A percentile compares a stretch with the other conserved stretches of the same genome.
Evolutionary conservation across 2,329 filamentous ascomycete genomes (phyloP).

Genomic region (Clonostachys chloroleuca): DNA sequence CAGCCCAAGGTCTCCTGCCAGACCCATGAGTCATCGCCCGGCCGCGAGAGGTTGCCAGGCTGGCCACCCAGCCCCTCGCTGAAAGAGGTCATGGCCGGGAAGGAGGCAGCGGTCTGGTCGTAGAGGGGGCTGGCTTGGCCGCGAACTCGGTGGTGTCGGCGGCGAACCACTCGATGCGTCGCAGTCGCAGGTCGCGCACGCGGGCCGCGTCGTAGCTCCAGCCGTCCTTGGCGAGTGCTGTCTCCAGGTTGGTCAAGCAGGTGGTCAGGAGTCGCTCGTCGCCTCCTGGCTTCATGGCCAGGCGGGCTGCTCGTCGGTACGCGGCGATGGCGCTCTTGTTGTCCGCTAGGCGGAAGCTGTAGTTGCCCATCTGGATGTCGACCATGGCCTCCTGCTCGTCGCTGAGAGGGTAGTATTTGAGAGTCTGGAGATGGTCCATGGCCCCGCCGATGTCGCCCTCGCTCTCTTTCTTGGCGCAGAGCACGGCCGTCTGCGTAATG

Average conservation of each 20-base stretch:
- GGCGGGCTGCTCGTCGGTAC: constrained; percentile 18
- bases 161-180: constrained; percentile 19
- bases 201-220: constrained; percentile 15
- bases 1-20: background rate
- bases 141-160: constrained; percentile 11
- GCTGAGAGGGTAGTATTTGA: constrained; percentile 19
- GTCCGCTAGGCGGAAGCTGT: constrained; percentile 19
- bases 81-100: background rate
- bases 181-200: constrained; percentile 18
- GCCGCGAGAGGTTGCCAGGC: background rate
- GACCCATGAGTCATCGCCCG: background rate
- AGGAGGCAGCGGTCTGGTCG: background rate
- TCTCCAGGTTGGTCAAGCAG: constrained; percentile 25
- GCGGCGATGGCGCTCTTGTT: constrained; percentile 16
- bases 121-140: background rate
- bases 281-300: constrained; percentile 16
- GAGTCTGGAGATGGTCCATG: constrained; percentile 16
- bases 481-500: constrained; percentile 19
- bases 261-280: constrained; percentile 23
- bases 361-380: constrained; percentile 22
- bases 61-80: background rate
- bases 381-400: constrained; percentile 22
- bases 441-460: constrained; percentile 20
- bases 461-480: constrained; percentile 18
- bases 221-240: constrained; percentile 13